Evolutionary conservation across 108 stramenopile genomes (phyloP).

Genomic region (Cyclostephanos invisitatus): DNA sequence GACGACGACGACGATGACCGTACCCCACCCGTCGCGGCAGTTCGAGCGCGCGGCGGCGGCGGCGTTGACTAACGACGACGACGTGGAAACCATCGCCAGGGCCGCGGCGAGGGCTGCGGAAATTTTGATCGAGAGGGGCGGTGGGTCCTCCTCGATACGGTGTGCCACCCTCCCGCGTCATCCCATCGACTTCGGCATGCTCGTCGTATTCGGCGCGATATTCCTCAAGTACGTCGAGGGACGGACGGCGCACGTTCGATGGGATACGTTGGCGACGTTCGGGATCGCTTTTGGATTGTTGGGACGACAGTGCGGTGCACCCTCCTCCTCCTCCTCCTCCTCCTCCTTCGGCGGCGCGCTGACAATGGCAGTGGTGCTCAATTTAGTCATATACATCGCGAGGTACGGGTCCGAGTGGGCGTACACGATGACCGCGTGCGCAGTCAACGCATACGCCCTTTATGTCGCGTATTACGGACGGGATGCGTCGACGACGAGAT

Average conservation of each 20-base stretch:
- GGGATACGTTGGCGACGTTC: no score
- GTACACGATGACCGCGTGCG: slow-evolving; percentile 26
- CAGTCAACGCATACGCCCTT: slow-evolving; percentile 41
- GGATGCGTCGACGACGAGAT: not conserved
- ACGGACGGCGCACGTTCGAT: no score
- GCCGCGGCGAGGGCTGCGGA: slow-evolving; percentile 43
- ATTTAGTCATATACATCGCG: slow-evolving; percentile 28
- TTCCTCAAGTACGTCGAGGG: no score
- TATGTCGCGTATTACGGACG: slow-evolving; percentile 23
- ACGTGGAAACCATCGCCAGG: slow-evolving; percentile 39
- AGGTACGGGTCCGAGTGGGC: slow-evolving; percentile 49
- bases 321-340: no score
- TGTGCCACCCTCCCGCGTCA: no score
- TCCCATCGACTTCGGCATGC: no score
- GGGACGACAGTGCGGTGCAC: no score
- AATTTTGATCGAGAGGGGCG: slow-evolving; percentile 29
- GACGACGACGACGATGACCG: no score
- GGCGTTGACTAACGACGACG: slow-evolving; percentile 15
- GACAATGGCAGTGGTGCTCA: slow-evolving; percentile 23
- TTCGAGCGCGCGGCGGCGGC: slow-evolving; percentile 11
- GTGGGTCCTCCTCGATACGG: no score
- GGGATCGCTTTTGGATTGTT: no score
- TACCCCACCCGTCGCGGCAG: not conserved
- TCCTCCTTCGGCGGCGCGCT: slow-evolving; percentile 3
- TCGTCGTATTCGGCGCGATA: no score